Base-by-base conservation (phyloP, 352 stramenopile species). In the Pythium periplocum region DNA sequence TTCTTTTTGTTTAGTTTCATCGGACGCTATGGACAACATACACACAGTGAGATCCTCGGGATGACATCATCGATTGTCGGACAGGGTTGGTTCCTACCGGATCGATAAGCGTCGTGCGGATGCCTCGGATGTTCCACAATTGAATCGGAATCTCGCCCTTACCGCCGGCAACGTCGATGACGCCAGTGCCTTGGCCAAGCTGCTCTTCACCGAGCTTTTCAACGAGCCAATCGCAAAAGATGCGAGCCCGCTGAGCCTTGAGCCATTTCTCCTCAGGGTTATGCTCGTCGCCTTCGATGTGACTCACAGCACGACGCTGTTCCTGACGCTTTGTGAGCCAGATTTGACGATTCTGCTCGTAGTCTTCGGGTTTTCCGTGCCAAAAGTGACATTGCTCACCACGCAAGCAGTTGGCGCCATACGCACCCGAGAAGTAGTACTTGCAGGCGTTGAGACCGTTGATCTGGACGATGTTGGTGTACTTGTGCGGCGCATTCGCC, bases 91-190 rank as follows among this genome's bases (percentile, higher is more conserved):
- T 42, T 42, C 12, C 38, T 79, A 90, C 83, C 43, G 87, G 87
- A 41, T 96, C 87, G 35, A 96, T 81, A 33, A 96, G 66, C 6
- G 83, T 96, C 26, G 81, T 87, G 1, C 67, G 71, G 34, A 96
- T 90, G 12, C 77, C 81, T 45, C 83, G 75, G 32, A 73, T 59
- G 48, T 91, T 88, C 69, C 77, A 87, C 7, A 96, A 68, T 61
- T 95, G 73, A 57, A 95, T 86, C 11, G 73, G 64, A 45, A 96
- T 90, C 55, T 95, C 83, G 35, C 87, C 87, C 68, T 93, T 93
- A 41, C 87, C 87, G 30, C 87, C 87, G 37, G 87, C 87, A 6
- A 96, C 73, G 44, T 96, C 87, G n/a, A 96, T 47, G 4, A 96
- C 86, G 10, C 87, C 87, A 3, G 66, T 66, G 6, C 86, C 83